Evolutionary conservation across 2,329 filamentous ascomycete genomes (phyloP), one percentile per base, ranked within the genome.

Genomic region (Stemphylium vesicarium): DNA sequence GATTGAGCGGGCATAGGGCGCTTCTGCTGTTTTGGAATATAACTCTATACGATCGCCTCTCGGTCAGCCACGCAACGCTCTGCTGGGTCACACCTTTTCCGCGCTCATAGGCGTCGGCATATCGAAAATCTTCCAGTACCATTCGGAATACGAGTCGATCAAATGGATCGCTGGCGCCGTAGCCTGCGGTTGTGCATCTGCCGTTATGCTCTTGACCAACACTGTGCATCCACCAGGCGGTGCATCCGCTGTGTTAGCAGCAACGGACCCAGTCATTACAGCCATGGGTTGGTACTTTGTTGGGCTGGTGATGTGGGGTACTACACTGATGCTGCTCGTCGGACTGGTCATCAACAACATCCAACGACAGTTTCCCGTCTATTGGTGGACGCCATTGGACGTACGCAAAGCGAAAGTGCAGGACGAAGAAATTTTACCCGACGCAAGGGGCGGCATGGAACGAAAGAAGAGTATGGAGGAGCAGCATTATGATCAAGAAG

Each of bases 181-280:
- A 13, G 74, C 74, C 9, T 81, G 78, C 57, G 79, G 74, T 0
- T 60, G 70, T 8, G 75, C 80, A 4, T 79, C 76, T 6, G 68
- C 76, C 20, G 73, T 77, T 12, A 82, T 82, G 80, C 71, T 77
- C 6, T 57, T 80, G 31, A 81, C 80, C 4, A 77, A 78, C 40
- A 81, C 79, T 1, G 74, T 81, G 1, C 79, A 82, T 60, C 80
- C 80, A n/a, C 80, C 80, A 7, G 80, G 79, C 15, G 80, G 80
- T 18, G 80, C 80, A 0, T 81, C 79, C 9, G 79, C 80, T 2
- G 73, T 81, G 1, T 64, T 82, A 20, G 79, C 80, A 1, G 75
- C 75, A 5, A 78, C 76, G 4, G 69, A 77, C 3, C 64, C 75
- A 2, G 62, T 68, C 2, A 72, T 80, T 22, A 77, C 73, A 12